phyloP scores from a whole-genome alignment of 139 green algal species.

The Chlorella ohadii region DNA sequence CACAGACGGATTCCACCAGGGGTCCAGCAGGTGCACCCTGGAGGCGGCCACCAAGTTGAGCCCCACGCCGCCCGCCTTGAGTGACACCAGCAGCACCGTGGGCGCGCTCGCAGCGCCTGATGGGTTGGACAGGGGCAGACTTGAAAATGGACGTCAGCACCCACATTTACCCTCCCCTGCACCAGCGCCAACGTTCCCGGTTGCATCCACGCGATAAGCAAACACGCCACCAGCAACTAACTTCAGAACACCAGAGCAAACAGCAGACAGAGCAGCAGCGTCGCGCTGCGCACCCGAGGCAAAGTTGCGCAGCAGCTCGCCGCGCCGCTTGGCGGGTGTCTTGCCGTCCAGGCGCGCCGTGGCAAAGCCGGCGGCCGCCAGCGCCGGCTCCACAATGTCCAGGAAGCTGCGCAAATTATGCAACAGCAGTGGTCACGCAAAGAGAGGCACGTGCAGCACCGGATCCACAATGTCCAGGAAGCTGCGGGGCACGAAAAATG shows the following conservation, averaged over 20 bases:
- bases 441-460: no score
- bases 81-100: conserved; percentile 54
- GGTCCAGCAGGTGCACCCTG: conserved; percentile 88
- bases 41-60: conserved; percentile 93
- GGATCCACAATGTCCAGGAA: conserved; percentile 91
- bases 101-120: conserved; percentile 46
- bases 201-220: no score
- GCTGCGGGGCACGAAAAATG: neutral
- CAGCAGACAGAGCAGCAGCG: no score
- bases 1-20: conserved; percentile 70
- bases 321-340: conserved; percentile 66
- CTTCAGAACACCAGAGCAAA: no score
- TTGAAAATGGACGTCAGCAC: no score
- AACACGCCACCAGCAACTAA: no score
- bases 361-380: conserved; percentile 40
- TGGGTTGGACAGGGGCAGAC: neutral
- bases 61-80: conserved; percentile 89
- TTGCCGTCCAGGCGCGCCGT: conserved; percentile 80
- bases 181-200: no score
- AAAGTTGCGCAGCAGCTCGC: conserved; percentile 80
- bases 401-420: no score
- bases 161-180: no score
- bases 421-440: no score
- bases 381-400: conserved; percentile 81
- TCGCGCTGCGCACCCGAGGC: conserved; percentile 19